Evolutionary conservation across 148 eudicot species (phyloP), one percentile per base, ranked within the genome.

Genomic region (Camellia japonica): DNA sequence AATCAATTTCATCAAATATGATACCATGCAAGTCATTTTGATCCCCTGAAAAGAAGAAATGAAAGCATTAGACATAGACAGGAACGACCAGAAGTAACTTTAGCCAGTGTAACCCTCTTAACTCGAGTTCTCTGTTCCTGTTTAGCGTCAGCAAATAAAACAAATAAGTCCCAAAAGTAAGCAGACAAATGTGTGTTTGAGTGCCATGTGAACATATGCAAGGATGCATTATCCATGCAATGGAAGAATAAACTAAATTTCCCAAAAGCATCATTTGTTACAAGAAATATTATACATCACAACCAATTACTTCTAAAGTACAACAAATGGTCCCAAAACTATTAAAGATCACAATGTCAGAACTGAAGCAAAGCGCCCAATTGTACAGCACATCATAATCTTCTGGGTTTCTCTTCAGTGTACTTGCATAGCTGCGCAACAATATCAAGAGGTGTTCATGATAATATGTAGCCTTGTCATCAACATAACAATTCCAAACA

Each of bases 351-450:
- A 67, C 46, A 68, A 68, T 56, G 62, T 30, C 83, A 75, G 81
- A 95, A 97, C 97, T 95, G 97, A 81, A 95, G 99, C 84, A 95
- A 84, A 95, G 83, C 52, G 99, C 99, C 99, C 99, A 95, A 84
- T 95, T 95, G 87, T 95, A 95, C 15, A 92, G 88, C 38, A 97
- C 97, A 91, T 95, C 97, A 84, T 88, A 92, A 83, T 95, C 99
- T 55, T 86, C 93, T 30, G 1, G 38, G 38, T 30, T 93, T 85
- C 91, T 89, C 87, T 89, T 90, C 62, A 95, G 74, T 42, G 97
- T 91, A 86, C 84, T 89, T 64, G 97, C 97, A 90, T 93, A 95
- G 83, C 98, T 95, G 92, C 81, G 85, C 56, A 23, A 30, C 51
- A 78, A 61, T 75, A 80, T 30, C 76, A 79, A 64, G 30, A 76